Evolutionary conservation across 257 asterid genomes (phyloP), one percentile per base, ranked within the genome.

Genomic region (Nicotiana attenuata): DNA sequence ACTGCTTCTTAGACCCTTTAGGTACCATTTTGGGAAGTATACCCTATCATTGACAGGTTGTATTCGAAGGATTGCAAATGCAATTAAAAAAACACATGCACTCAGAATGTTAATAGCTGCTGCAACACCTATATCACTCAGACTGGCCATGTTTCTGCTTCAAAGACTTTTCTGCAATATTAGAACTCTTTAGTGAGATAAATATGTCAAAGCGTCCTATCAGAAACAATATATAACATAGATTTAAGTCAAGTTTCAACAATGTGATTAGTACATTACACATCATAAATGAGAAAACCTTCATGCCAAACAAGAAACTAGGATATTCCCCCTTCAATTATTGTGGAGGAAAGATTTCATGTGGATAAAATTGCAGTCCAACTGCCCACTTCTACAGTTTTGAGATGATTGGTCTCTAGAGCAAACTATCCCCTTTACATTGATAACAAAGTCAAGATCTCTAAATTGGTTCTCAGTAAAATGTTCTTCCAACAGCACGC

Each of bases 21-120:
- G 94, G 85, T 96, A 96, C 98, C 98, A 96, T 90, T 96, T 96
- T 20, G 99, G 99, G 88, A 93, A 96, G 87, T 92, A 96, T 24
- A 96, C 97, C 86, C 99, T 86, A 81, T 96, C 99, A 76, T 96
- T 96, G 38, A 94, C 76, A 3, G 99, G 99, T 88, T 93, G 99
- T 76, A 96, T 90, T 85, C 99, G 88, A 80, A 96, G 92, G 81
- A 96, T 50, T 47, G 97, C 99, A 82, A 96, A 96, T 81, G 97
- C 98, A 80, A 94, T 63, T 41, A 96, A 93, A 87, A 96, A 96
- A 29, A 90, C 66, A 87, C 94, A 80, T 17, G 98, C 97, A 83
- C 91, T 87, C 83, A 92, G 88, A 65, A 92, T 90, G 87, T 96
- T 96, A 52, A 96, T 83, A 52, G 89, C 92, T 19, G 98, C 99